Evolutionary conservation across 192 early-diverging fungal genomes (phyloP), one percentile per base, ranked within the genome.

Genomic region (Gamsiella multidivaricata): DNA sequence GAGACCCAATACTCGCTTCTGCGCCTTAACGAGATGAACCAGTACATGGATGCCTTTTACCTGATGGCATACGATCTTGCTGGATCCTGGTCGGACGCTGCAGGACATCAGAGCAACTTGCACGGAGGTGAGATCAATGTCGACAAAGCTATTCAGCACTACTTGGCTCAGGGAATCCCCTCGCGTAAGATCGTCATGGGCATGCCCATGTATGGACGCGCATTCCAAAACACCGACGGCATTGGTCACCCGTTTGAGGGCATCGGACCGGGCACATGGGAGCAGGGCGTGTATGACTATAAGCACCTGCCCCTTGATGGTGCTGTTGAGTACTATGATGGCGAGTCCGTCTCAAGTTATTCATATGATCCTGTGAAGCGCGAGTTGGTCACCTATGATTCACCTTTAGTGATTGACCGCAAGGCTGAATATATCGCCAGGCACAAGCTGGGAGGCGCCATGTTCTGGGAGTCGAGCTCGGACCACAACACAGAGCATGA

Each of bases 41-140:
- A 84, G 23, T 88, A 88, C 37, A 84, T 93, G 32, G 91, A 95
- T 79, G 65, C 83, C 20, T 92, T 98, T 84, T 94, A 96, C 69
- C 70, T 98, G 45, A 99, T 99, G 97, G 87, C 94, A 3, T 98
- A 97, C 79, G 94, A 95, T 73, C 88, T 89, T 49, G 74, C 84
- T 1, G 90, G 91, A 2, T 72, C 85, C 28, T 91, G 94, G 91
- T 90, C 89, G 28, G 12, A 26, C 14, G 61, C 63, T 20, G 81
- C 94, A 3, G 93, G 90, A 23, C 98, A 98, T 80, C 98, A 99
- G 61, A 87, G 95, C 55, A 94, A 95, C 69, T 80, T 98, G 58
- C 88, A 88, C 20, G 82, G 89, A 7, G 86, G 86, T 36, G 81
- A 88, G 18, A 79, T 88, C 50, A 88, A 80, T 31, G 85, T 85